Base-by-base conservation (phyloP, 352 stramenopile species). In the Pythium grandisporangium region DNA sequence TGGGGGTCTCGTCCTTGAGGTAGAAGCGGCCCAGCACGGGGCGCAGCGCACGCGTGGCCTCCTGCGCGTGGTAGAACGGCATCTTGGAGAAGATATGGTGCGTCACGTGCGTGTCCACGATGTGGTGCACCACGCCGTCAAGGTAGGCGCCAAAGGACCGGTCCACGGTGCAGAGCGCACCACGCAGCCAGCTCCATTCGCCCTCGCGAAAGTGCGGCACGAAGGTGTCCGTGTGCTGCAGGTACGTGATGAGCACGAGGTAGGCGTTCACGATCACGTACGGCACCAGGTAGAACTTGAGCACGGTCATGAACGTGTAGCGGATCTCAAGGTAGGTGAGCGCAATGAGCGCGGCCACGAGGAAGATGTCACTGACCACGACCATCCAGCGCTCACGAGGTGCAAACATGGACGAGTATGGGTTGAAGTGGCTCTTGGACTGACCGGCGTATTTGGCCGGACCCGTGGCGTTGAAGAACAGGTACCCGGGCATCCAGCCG, bases 31-130 rank as follows among this genome's bases (percentile, higher is more conserved):
- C 91, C 33, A 98, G 66, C 38, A 92, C 74, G 7, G 74, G 88
- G 66, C 95, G 95, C 45, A 99, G 82, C 36, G 87, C 82, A 30
- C 90, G 63, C 7, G 95, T 99, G 10, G 96, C 96, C 48, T 98
- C 91, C 42, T 92, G 58, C 8, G 94, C 95, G 67, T 99, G 93
- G 81, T 99, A 99, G 63, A 97, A 98, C 13, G 96, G 96, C 88
- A 99, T 98, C 73, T 98, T 97, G 61, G 94, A 96, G 66, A 99
- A 99, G 39, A 99, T 85, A 67, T 99, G 96, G 70, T 99, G 96
- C 41, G 75, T 87, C 42, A 99, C 95, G 70, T 99, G 96, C 29
- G 95, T 99, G 72, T 96, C 92, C 26, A 90, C 82, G 63, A 99
- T 99, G 69, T 95, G 93, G 75, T 99, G 96, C 58, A 98, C 83